Conservation (phyloP, 2,329 filamentous ascomycete genomes). For the Moelleriella libera region DNA sequence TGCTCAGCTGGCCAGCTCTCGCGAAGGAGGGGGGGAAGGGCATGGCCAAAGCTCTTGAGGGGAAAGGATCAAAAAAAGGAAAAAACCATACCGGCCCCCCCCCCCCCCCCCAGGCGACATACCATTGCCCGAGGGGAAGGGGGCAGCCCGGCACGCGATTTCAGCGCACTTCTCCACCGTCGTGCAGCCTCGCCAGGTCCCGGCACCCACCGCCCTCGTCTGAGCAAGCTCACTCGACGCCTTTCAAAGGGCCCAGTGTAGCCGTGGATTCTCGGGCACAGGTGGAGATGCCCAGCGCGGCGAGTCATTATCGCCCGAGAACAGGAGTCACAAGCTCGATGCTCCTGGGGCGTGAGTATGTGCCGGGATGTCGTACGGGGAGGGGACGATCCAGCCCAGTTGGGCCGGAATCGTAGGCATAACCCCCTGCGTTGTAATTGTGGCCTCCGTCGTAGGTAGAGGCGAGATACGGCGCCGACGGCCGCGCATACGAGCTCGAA, state of each 20-base stretch:
- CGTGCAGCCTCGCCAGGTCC: background rate
- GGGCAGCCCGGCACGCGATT: no score
- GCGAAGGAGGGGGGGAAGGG: no score
- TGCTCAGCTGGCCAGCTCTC: no score
- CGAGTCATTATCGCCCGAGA: slow-evolving; percentile 27
- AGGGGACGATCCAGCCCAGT: slow-evolving; percentile 38
- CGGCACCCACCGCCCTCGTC: background rate
- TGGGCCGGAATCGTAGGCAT: slow-evolving; percentile 20
- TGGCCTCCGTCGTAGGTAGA: slow-evolving; percentile 37
- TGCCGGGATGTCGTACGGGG: slow-evolving; percentile 37
- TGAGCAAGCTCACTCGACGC: no score
- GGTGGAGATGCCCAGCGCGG: background rate
- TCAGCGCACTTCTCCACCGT: background rate
- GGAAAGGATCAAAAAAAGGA: no score
- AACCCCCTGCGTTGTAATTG: slow-evolving; percentile 19
- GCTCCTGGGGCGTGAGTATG: slow-evolving; percentile 44
- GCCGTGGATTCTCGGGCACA: background rate
- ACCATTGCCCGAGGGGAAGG: background rate
- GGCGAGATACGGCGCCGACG: slow-evolving; percentile 25
- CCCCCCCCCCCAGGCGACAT: no score
- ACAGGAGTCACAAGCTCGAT: slow-evolving; percentile 51
- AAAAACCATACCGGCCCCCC: no score
- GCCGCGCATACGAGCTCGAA: slow-evolving; percentile 33
- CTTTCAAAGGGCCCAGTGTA: no score
- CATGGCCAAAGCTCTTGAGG: no score